Percentiles rank a stretch among this genome's conserved stretches.
These are phyloP conservation scores for Starmera dryadoides DNA, from an alignment of 805 yeast genomes.

Conservation along the genomic window DNA sequence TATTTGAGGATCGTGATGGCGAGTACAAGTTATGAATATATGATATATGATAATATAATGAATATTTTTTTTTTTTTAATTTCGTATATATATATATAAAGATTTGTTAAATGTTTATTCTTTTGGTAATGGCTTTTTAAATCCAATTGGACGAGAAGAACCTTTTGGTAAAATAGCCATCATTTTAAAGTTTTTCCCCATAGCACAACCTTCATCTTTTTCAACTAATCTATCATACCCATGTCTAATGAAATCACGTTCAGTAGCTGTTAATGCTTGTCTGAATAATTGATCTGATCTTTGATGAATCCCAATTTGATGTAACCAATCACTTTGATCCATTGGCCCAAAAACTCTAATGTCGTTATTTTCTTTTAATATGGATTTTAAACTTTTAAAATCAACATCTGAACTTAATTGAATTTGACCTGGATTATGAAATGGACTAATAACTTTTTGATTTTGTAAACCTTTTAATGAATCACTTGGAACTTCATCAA, in stretches of 20 bases:
- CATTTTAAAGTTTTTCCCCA: slow-evolving; percentile 77
- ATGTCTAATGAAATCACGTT: slow-evolving; percentile 43
- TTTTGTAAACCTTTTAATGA: slow-evolving; percentile 66
- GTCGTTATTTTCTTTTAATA: slow-evolving; percentile 15
- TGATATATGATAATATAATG: no score
- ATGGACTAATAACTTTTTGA: slow-evolving; percentile 72
- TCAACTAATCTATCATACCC: slow-evolving; percentile 61
- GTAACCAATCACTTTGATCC: slow-evolving; percentile 76
- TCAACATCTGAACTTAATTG: slow-evolving; percentile 84
- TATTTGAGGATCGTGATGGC: not conserved
- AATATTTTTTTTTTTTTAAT: no score
- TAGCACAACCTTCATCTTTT: slow-evolving; percentile 42
- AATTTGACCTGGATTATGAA: slow-evolving; percentile 67
- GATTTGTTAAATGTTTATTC: not conserved
- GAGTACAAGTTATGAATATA: not conserved
- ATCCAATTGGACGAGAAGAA: slow-evolving; percentile 45
- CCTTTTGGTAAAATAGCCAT: slow-evolving; percentile 49
- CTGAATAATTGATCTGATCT: slow-evolving; percentile 54
- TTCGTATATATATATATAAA: no score
- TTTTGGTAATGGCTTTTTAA: slow-evolving; percentile 13
- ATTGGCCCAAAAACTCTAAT: slow-evolving; percentile 46
- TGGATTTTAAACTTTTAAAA: slow-evolving; percentile 46
- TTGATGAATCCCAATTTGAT: slow-evolving; percentile 66
- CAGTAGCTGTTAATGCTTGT: slow-evolving; percentile 29
- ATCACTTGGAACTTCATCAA: slow-evolving; percentile 55